Percentiles rank a stretch among this genome's conserved stretches.
phyloP scores from a whole-genome alignment of 305 asterid genomes.

The Fraxinus floribunda region DNA sequence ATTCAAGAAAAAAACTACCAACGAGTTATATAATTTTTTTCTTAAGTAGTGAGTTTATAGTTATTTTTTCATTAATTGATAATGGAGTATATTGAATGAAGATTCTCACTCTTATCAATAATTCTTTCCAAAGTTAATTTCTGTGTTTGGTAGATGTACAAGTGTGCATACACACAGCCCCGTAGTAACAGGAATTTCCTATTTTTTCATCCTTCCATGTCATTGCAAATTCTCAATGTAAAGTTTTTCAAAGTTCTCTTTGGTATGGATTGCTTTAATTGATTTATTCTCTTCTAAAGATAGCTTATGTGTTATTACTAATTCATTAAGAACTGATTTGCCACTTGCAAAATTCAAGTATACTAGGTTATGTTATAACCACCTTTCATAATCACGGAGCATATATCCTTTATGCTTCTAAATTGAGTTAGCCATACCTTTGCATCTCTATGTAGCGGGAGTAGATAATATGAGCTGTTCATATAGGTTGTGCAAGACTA shows the following conservation, averaged over 20 bases:
- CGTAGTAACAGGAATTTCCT: not conserved
- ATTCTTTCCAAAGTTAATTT: not conserved
- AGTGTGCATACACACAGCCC: not conserved
- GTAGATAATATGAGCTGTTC: slow-evolving; percentile 15
- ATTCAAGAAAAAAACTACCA: not conserved
- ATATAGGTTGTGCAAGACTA: slow-evolving; percentile 12
- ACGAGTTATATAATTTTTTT: not conserved
- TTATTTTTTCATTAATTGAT: not conserved
- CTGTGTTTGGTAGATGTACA: not conserved
- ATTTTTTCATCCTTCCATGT: not conserved
- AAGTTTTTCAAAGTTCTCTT: not conserved
- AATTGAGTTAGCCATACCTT: slow-evolving; percentile 1
- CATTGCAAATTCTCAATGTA: not conserved
- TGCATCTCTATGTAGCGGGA: slow-evolving; percentile 14
- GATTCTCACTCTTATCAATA: not conserved
- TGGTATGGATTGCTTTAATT: not conserved
- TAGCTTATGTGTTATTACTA: not conserved
- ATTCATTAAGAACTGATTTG: not conserved
- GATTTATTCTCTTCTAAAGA: not conserved
- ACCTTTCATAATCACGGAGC: slow-evolving; percentile 8
- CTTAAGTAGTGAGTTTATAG: not conserved
- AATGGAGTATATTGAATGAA: not conserved
- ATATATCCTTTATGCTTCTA: slow-evolving; percentile 2
- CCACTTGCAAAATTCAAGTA: not conserved
- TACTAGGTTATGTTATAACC: not conserved